These are phyloP conservation scores for Penicillium cataractarum DNA, from an alignment of 495 filamentous ascomycete species.

Conservation along the genomic window DNA sequence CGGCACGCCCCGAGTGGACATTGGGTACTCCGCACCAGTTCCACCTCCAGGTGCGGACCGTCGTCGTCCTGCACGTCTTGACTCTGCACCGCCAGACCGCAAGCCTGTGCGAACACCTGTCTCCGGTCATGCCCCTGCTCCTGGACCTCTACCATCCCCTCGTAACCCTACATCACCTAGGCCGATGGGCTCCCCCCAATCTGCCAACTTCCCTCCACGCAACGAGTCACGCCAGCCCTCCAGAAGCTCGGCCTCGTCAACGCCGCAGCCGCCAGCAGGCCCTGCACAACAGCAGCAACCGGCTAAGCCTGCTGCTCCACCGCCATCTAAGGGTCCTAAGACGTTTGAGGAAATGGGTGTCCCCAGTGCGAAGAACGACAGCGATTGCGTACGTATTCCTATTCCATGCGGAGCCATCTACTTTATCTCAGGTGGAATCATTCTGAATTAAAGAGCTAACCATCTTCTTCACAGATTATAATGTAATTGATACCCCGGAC, in stretches of 20 bases:
- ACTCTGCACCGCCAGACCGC: conserved; percentile 39
- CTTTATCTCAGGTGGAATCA: not conserved
- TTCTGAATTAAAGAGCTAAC: conserved; percentile 29
- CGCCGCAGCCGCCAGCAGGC: conserved; percentile 31
- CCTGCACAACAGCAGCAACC: conserved; percentile 35
- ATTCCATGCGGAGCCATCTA: not conserved
- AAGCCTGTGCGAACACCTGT: conserved; percentile 41
- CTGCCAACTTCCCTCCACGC: conserved; percentile 37
- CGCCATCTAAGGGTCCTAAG: conserved; percentile 80
- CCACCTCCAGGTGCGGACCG: conserved; percentile 44
- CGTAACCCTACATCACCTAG: conserved; percentile 36
- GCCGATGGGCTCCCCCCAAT: conserved; percentile 35
- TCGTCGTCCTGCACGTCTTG: conserved; percentile 39
- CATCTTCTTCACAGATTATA: conserved; percentile 48
- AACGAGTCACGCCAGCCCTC: conserved; percentile 39
- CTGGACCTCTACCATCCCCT: conserved; percentile 29
- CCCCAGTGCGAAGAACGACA: conserved; percentile 73
- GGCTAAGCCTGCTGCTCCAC: conserved; percentile 38
- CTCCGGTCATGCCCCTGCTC: conserved; percentile 19
- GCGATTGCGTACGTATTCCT: conserved; percentile 80
- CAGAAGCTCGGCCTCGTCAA: conserved; percentile 36
- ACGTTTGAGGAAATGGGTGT: conserved; percentile 99
- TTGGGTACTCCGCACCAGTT: conserved; percentile 57
- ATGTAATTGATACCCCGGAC: conserved; percentile 64
- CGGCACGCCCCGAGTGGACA: conserved; percentile 50